Evolutionary conservation across 73 alveolate species (phyloP).

Genomic region (Paramecium primaurelia): DNA sequence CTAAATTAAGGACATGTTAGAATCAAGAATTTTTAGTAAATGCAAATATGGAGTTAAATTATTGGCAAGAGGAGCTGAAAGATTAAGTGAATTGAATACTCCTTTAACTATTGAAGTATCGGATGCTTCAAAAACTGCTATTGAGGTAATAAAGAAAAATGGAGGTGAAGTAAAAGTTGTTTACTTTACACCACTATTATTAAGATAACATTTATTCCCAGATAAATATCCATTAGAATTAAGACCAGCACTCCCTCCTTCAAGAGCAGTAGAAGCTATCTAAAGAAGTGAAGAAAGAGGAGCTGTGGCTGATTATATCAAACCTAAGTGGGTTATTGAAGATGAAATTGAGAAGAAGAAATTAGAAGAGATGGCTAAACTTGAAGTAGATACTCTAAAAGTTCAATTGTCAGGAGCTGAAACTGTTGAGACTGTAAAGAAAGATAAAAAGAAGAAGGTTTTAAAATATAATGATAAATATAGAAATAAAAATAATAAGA

Average conservation of each 20-base stretch:
- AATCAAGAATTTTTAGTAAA: constrained; percentile 74
- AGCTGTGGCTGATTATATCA: constrained; percentile 64
- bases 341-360: neutral
- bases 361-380: constrained; percentile 17
- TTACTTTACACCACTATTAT: constrained; percentile 69
- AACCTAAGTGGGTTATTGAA: constrained; percentile 64
- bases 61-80: constrained; percentile 74
- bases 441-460: constrained; percentile 11
- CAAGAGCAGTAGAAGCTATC: constrained; percentile 66
- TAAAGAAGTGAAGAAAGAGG: constrained; percentile 74
- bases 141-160: constrained; percentile 68
- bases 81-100: constrained; percentile 49
- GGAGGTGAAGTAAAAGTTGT: constrained; percentile 76
- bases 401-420: neutral
- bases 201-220: constrained; percentile 75
- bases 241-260: constrained; percentile 81
- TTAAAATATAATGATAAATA: neutral
- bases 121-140: constrained; percentile 79
- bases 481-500: constrained; percentile 41
- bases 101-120: constrained; percentile 75
- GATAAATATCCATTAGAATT: constrained; percentile 68
- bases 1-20: constrained; percentile 74
- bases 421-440: neutral
- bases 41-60: constrained; percentile 79
- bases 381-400: neutral